Evolutionary conservation across 169 alveolate genomes (phyloP).

Genomic region (Theileria sp.): DNA sequence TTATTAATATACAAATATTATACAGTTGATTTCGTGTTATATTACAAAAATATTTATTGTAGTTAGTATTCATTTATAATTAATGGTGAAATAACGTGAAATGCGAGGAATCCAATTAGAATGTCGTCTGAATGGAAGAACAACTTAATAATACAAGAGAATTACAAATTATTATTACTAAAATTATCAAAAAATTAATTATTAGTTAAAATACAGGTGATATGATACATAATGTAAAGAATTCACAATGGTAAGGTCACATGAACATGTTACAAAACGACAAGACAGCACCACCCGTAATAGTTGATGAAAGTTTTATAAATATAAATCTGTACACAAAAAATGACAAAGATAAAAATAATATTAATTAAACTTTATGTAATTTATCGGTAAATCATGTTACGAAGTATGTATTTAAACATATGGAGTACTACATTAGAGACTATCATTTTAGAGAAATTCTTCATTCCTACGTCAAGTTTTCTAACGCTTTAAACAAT

Average conservation of each 20-base stretch:
- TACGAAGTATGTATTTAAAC: neutral
- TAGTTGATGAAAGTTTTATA: neutral
- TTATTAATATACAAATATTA: neutral
- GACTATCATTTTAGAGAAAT: neutral
- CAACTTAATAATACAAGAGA: neutral
- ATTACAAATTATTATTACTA: neutral
- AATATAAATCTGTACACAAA: neutral
- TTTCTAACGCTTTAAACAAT: neutral
- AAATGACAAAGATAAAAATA: neutral
- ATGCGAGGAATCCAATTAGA: neutral
- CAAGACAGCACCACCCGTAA: neutral
- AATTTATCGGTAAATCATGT: too few species aligned
- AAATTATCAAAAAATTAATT: too few species aligned
- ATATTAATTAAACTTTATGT: too few species aligned
- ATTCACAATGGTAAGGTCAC: neutral
- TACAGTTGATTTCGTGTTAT: neutral
- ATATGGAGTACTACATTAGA: neutral
- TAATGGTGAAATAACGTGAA: neutral
- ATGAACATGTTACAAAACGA: neutral
- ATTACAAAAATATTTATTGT: too few species aligned
- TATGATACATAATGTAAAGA: too few species aligned
- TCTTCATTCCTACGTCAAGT: neutral
- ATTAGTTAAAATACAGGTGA: neutral
- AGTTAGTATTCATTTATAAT: neutral
- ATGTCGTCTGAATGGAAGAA: neutral